Percentiles rank a stretch among this genome's conserved stretches.
These are phyloP conservation scores for Pigoraptor vietnamica DNA, from an alignment of 78 protist species.

Conservation along the genomic window DNA sequence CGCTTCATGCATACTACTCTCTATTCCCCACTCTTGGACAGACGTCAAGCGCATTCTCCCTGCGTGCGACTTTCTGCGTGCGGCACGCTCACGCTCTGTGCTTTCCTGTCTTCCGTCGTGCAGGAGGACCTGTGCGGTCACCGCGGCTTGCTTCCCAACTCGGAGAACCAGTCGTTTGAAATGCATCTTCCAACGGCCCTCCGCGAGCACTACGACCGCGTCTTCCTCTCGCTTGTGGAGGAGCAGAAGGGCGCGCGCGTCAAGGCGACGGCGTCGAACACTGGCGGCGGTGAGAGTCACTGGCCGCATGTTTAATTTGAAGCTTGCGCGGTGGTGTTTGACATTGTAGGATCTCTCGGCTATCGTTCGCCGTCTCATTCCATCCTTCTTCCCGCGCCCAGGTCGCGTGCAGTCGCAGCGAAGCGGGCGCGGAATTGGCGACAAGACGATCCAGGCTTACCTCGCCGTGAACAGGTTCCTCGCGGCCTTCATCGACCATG, in stretches of 20 bases:
- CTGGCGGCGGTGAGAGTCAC: background rate
- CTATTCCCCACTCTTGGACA: no score
- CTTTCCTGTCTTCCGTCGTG: background rate
- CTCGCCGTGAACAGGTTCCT: background rate
- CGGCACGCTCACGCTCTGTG: background rate
- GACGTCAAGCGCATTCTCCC: no score
- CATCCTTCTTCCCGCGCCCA: no score
- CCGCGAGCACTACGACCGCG: background rate
- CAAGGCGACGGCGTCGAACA: background rate
- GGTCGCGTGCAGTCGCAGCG: background rate
- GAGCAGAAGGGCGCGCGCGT: background rate
- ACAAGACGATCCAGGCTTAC: background rate
- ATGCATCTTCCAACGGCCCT: background rate
- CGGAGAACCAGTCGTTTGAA: background rate
- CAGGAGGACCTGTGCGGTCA: background rate
- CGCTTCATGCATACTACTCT: no score
- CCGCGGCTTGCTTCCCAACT: background rate
- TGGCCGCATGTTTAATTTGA: no score
- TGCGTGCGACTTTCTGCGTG: no score
- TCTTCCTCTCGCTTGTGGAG: background rate
- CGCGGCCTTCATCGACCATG: background rate
- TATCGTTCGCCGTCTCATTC: no score
- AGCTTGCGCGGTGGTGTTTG: no score
- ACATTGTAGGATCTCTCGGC: no score
- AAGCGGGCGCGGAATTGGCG: background rate